A percentile compares a stretch with the other conserved stretches of the same genome.
phyloP scores from a whole-genome alignment of 306 rosid genomes.

The Vigna radiata region DNA sequence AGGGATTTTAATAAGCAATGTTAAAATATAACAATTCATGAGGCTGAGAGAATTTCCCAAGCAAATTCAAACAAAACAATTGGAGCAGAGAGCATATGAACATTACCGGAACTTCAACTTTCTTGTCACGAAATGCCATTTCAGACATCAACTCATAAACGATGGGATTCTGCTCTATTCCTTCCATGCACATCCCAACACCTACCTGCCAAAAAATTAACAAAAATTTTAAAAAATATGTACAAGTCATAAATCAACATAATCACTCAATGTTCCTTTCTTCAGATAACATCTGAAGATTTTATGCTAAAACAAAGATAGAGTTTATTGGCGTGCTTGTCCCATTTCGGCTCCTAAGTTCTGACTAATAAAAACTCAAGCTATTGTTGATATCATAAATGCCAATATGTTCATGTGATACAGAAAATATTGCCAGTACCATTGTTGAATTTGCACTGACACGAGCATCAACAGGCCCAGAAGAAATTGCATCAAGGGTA shows the following conservation, averaged over 20 bases:
- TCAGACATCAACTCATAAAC: conserved; percentile 89
- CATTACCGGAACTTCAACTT: conserved; percentile 72
- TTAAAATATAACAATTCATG: background rate
- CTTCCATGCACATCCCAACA: conserved; percentile 99
- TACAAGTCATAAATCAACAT: background rate
- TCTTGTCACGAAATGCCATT: conserved; percentile 86
- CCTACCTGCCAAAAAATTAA: conserved; percentile 67
- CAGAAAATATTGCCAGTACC: conserved; percentile 58
- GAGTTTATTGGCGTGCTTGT: conserved; percentile 13
- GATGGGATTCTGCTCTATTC: conserved; percentile 92
- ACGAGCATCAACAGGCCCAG: conserved; percentile 92
- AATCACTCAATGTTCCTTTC: background rate
- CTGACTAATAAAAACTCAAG: conserved; percentile 1
- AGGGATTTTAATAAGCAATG: background rate
- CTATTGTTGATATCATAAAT: conserved; percentile 8
- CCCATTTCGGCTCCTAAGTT: conserved; percentile 29
- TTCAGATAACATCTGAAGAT: conserved; percentile 25
- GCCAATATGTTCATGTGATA: conserved; percentile 6
- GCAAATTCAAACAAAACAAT: background rate
- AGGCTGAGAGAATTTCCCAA: background rate
- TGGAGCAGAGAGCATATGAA: conserved; percentile 18
- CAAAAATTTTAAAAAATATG: conserved; percentile 32
- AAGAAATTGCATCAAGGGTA: conserved; percentile 72
- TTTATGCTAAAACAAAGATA: conserved; percentile 15
- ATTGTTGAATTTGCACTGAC: conserved; percentile 83